Evolutionary conservation across 805 yeast species (phyloP), one percentile per base, ranked within the genome.

Genomic region (Kluyveromyces nonfermentans): DNA sequence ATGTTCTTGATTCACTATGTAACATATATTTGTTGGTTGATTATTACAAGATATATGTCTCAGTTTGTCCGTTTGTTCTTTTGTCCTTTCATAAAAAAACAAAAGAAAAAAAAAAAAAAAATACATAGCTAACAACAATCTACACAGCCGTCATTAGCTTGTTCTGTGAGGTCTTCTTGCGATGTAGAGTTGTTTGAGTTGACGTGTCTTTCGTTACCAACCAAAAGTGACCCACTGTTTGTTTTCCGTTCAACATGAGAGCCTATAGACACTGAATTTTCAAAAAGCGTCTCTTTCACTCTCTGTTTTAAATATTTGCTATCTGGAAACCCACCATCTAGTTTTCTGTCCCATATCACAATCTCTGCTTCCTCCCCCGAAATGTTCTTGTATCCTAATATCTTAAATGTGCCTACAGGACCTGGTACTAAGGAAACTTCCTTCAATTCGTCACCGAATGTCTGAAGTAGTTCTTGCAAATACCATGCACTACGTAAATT

Each of bases 401-500:
- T 75, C 44, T 71, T 69, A 57, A 87, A 87, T 5, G 77, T 75
- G 9, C 78, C 94, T 33, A 71, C 55, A 44, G 64, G 56, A 42
- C 70, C 57, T 55, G 86, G 71, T 37, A 64, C 61, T 58, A 74
- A 56, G 0, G 78, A 64, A 2, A 80, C 74, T 44, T 80, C 82
- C 14, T 78, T 79, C 7, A 78, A 54, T 18, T 68, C 67, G 4
- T 63, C 60, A 3, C 79, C 80, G 60, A 86, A 88, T 0, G 96
- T 88, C 55, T 83, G 86, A n/a, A 87, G 64, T 1, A 88, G 66
- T 61, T 87, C 96, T 58, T 85, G 95, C 28, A 78, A 67, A 52
- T 85, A 85, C 96, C 96, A 88, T 0, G 85, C 73, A 1, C 96
- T 94, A 10, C 96, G 67, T 38, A 85, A 73, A 53, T 84, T 83